Percentiles rank a stretch among this genome's conserved stretches.
phyloP scores from a whole-genome alignment of 768 basidiomycete species.

The Auricularia auricula-judae region DNA sequence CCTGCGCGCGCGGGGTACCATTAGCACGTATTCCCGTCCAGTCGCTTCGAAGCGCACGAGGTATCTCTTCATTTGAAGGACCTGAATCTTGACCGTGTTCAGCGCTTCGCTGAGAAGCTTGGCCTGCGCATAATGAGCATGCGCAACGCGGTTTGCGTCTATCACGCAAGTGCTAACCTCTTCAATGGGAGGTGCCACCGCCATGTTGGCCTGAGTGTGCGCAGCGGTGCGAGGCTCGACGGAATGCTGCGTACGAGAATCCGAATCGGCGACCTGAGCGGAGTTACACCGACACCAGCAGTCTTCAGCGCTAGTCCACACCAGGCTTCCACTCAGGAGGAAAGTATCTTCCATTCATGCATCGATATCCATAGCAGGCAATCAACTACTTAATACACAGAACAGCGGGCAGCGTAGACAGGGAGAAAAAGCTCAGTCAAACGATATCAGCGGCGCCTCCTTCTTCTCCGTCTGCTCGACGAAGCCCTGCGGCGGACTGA shows the following conservation, averaged over 20 bases:
- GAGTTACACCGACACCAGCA: not conserved
- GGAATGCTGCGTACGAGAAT: too few relatives aligned
- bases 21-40: not conserved
- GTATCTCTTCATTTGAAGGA: conserved; percentile 90
- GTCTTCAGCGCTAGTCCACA: not conserved
- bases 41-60: conserved; percentile 42
- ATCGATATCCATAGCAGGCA: not conserved
- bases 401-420: not conserved
- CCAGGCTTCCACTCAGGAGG: not conserved
- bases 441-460: conserved; percentile 38
- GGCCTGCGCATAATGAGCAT: conserved; percentile 29
- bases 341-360: not conserved
- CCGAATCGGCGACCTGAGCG: not conserved
- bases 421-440: not conserved
- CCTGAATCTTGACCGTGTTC: conserved; percentile 81
- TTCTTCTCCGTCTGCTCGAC: conserved; percentile 51
- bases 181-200: not conserved
- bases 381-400: not conserved
- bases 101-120: conserved; percentile 78
- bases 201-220: not conserved
- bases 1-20: conserved; percentile 33
- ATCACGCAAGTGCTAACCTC: not conserved
- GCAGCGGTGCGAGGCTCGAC: not conserved
- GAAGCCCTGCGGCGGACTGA: conserved; percentile 32
- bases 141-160: not conserved